phyloP scores from a whole-genome alignment of 2,329 filamentous ascomycete genomes.

The Pestalotiopsis sp. region DNA sequence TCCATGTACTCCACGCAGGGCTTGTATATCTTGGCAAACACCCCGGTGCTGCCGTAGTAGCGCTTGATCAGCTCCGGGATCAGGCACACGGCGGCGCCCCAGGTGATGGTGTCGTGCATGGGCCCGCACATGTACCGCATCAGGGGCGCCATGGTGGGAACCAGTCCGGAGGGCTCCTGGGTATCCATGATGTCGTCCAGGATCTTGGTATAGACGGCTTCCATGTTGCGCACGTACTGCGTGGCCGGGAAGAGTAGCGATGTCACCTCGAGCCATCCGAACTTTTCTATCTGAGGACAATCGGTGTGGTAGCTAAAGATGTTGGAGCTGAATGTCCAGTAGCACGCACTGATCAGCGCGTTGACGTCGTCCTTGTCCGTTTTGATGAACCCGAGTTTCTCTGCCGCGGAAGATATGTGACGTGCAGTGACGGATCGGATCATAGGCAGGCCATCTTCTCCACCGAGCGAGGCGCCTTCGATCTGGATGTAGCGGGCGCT shows the following conservation, averaged over 20 bases:
- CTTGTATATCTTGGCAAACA: constrained; percentile 36
- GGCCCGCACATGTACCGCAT: constrained; percentile 51
- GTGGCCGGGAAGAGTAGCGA: constrained; percentile 45
- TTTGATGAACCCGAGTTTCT: constrained; percentile 35
- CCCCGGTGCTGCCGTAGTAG: constrained; percentile 43
- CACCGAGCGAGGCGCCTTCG: constrained; percentile 34
- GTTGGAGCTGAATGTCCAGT: constrained; percentile 45
- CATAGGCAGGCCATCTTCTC: constrained; percentile 28
- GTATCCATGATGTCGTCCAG: constrained; percentile 47
- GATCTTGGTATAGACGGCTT: constrained; percentile 47
- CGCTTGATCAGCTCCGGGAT: constrained; percentile 37
- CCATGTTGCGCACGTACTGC: constrained; percentile 48
- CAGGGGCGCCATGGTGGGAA: constrained; percentile 48
- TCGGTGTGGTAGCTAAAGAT: constrained; percentile 50
- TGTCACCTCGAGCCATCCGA: constrained; percentile 50
- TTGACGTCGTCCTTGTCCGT: constrained; percentile 43
- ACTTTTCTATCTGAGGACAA: constrained; percentile 48
- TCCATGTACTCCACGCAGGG: constrained; percentile 42
- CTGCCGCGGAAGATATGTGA: constrained; percentile 40
- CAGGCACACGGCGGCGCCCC: constrained; percentile 40
- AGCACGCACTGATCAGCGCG: constrained; percentile 42
- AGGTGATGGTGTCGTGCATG: constrained; percentile 47
- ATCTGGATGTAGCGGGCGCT: constrained; percentile 42
- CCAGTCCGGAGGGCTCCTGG: constrained; percentile 44
- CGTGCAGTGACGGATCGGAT: constrained; percentile 35